Base-by-base conservation (phyloP, 768 basidiomycete genomes). In the Megacollybia marginata region DNA sequence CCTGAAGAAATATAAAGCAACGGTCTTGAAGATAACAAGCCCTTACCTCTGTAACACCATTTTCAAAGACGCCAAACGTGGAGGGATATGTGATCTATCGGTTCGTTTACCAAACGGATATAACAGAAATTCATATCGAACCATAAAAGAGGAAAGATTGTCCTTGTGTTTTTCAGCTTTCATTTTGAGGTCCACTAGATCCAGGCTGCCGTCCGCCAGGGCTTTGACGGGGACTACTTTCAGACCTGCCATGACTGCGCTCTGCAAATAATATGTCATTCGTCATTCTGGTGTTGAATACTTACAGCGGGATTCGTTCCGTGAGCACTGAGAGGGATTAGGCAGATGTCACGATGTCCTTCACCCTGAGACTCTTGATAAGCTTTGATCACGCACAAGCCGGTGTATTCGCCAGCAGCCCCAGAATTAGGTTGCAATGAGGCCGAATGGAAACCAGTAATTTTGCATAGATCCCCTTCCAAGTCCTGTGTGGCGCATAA, bases 371-470 rank as follows among this genome's bases (percentile, higher is more conserved):
- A 88, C 62, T 88, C 85, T 60, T 97, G 92, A 67, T 93, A 99
- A 9, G 94, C 94, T 44, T 86, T 81, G 60, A 99, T 97, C 52
- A 97, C 86, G 47, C 80, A 85, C 18, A 99, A 78, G n/a, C 96
- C 96, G 32, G 96, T 80, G 59, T 94, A 99, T 69, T 99, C 96
- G 23, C 96, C 96, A 52, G 93, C 91, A 15, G 96, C 96, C 42
- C 96, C 96, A 12, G 96, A 98, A 67, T 99, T 99, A 33, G 96
- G 96, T 64, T 99, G 96, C n/a, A 99, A 77, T 1, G 92, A 94
- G 52, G 92, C 92, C 16, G 92, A 83, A 55, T 91, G 79, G 71
- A 97, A 96, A n/a, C 96, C 96, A 11, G 96, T 98, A 52, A 98
- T 90, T 59, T 78, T 86, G 74, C 90, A 91, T 7, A 99, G 75